Evolutionary conservation across 2,329 filamentous ascomycete species (phyloP).

Genomic region (Fusarium sp.): DNA sequence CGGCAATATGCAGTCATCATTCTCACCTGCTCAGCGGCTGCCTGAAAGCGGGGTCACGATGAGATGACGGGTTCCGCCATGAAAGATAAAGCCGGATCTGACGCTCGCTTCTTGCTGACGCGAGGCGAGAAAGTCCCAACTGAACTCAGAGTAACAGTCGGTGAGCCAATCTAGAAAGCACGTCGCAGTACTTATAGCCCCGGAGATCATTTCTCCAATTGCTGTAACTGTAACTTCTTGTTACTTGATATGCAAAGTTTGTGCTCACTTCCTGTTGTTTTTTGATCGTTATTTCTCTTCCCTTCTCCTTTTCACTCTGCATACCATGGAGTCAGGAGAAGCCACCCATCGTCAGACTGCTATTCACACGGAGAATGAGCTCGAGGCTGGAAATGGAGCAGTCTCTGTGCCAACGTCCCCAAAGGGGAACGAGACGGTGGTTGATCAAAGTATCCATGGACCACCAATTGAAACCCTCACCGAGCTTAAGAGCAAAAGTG

Average conservation of each 20-base stretch:
- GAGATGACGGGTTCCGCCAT: neutral
- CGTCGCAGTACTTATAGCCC: neutral
- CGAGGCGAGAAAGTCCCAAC: neutral
- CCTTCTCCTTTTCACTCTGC: neutral
- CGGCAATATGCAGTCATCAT: neutral
- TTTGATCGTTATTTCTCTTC: neutral
- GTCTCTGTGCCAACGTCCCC: neutral
- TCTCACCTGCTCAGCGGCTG: neutral
- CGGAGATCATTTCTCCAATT: neutral
- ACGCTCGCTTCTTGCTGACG: neutral
- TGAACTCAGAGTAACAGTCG: neutral
- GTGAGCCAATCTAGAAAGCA: neutral
- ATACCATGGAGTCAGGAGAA: neutral
- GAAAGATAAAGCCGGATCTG: neutral
- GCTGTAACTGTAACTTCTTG: neutral
- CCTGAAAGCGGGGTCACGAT: neutral
- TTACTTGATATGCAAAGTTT: neutral
- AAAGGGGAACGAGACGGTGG: neutral
- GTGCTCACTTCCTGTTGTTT: neutral
- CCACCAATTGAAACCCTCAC: neutral
- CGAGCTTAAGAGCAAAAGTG: neutral
- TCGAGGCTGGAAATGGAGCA: neutral
- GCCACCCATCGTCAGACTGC: neutral
- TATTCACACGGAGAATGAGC: neutral
- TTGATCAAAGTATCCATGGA: neutral